Conservation (phyloP, 208 protist genomes). For the Acanthamoeba culbertsoni region DNA sequence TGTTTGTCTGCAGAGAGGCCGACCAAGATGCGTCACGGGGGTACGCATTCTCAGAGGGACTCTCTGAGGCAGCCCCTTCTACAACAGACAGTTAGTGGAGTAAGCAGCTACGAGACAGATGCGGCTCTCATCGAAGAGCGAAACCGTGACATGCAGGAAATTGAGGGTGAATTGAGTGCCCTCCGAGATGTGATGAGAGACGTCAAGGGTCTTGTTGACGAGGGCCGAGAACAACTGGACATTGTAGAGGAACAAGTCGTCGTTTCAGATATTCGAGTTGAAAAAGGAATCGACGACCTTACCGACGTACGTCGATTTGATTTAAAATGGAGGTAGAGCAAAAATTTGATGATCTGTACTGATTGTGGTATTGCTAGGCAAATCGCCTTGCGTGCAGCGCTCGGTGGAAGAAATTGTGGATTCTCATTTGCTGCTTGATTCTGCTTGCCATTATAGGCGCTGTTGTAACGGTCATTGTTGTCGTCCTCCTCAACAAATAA, state of each 20-base stretch:
- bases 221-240: neutral
- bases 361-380: neutral
- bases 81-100: neutral
- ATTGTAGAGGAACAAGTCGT: neutral
- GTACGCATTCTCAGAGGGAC: neutral
- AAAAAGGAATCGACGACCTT: conserved; percentile 8
- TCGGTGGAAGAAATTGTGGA: conserved; percentile 4
- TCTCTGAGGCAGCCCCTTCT: conserved; percentile 20
- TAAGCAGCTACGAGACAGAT: neutral
- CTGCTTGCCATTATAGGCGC: neutral
- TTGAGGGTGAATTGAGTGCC: neutral
- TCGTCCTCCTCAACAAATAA: neutral
- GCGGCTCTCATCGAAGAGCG: neutral
- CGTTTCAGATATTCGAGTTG: neutral
- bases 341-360: neutral
- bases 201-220: neutral
- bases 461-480: neutral
- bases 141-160: conserved; percentile 3
- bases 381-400: neutral
- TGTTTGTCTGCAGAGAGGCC: neutral
- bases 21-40: neutral
- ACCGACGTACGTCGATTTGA: neutral
- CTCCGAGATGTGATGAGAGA: neutral
- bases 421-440: neutral
- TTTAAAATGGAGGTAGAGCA: neutral